Conservation (phyloP, 345 rosid species). For the Salix purpurea region DNA sequence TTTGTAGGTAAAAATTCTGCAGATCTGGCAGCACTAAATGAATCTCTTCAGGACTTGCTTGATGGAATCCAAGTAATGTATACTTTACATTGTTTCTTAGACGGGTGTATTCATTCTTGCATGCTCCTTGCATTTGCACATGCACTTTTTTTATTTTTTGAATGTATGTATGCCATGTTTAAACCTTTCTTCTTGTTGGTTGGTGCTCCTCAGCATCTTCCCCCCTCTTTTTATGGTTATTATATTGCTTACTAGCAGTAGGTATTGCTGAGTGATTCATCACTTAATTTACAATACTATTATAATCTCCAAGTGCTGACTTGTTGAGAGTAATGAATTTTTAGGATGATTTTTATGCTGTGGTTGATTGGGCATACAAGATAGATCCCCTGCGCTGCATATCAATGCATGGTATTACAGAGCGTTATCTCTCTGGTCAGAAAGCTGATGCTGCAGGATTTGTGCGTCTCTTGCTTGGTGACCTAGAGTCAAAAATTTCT, state of each 20-base stretch:
- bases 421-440: constrained; percentile 94
- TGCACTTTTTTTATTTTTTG: not conserved
- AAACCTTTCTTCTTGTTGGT: not conserved
- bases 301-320: constrained; percentile 7
- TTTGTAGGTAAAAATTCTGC: constrained; percentile 68
- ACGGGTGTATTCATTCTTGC: not conserved
- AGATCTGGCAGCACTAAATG: constrained; percentile 76
- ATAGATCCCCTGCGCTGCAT: constrained; percentile 95
- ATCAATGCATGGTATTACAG: constrained; percentile 99
- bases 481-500: constrained; percentile 86
- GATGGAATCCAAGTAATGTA: constrained; percentile 86
- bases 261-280: not conserved
- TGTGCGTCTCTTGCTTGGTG: constrained; percentile 95
- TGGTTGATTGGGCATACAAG: constrained; percentile 99
- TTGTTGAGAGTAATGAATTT: constrained; percentile 17
- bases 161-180: not conserved
- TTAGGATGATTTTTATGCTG: constrained; percentile 97
- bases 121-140: not conserved
- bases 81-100: not conserved
- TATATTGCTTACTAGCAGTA: not conserved
- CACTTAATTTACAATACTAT: not conserved
- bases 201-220: not conserved
- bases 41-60: constrained; percentile 92
- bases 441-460: constrained; percentile 99
- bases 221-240: not conserved